phyloP scores from a whole-genome alignment of 2,329 filamentous ascomycete genomes.

The Capronia epimyces region DNA sequence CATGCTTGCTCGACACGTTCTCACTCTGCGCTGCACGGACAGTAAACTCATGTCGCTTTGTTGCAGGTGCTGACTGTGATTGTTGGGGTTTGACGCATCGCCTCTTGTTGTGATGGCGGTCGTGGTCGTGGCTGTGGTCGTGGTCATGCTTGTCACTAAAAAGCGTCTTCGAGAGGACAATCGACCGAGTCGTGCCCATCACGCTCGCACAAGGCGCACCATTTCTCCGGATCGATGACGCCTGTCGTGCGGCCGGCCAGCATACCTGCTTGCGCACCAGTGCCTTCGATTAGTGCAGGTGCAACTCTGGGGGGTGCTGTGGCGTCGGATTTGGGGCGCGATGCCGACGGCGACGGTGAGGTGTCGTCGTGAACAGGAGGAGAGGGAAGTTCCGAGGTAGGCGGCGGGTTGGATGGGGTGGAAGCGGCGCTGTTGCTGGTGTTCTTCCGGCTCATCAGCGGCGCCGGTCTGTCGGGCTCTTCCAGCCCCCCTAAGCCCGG shows the following conservation, averaged over 20 bases:
- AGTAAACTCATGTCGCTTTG: too few species aligned
- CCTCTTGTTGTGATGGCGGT: neutral
- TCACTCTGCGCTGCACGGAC: too few species aligned
- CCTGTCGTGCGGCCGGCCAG: conserved; percentile 74
- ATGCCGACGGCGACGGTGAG: conserved; percentile 10
- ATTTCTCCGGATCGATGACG: conserved; percentile 76
- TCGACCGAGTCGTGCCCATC: conserved; percentile 96
- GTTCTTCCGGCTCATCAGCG: conserved; percentile 22
- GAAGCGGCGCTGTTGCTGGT: conserved; percentile 10
- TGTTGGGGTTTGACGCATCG: too few species aligned
- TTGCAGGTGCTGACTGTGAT: too few species aligned
- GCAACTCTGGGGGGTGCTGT: conserved; percentile 10
- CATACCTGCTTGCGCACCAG: conserved; percentile 46
- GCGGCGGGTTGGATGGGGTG: conserved; percentile 10
- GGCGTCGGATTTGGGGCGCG: neutral
- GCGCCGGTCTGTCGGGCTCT: conserved; percentile 18
- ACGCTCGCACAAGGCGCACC: conserved; percentile 93
- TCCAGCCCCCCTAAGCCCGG: neutral
- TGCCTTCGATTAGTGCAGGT: conserved; percentile 37
- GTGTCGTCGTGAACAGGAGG: conserved; percentile 35
- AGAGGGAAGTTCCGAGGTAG: conserved; percentile 43
- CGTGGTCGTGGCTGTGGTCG: neutral
- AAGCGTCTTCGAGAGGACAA: conserved; percentile 76
- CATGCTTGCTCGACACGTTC: too few species aligned
- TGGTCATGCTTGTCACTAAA: conserved; percentile 11